Evolutionary conservation across 2,329 filamentous ascomycete species (phyloP).

Genomic region (Calonectria pteridis): DNA sequence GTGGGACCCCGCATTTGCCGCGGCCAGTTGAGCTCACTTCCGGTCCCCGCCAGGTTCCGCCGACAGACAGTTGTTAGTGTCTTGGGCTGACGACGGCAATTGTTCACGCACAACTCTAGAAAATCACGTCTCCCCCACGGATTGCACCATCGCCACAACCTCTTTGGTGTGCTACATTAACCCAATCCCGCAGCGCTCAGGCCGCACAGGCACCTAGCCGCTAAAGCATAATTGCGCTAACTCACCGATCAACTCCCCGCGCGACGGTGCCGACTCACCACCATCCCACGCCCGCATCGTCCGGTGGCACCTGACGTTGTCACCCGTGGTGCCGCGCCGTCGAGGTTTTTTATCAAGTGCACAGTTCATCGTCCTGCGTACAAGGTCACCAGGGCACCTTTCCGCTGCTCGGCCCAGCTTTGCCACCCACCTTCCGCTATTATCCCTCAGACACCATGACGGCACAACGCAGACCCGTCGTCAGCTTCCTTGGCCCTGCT

Average conservation of each 20-base stretch:
- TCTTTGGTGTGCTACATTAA: constrained; percentile 23
- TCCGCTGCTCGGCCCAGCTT: constrained; percentile 12
- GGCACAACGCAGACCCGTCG: constrained; percentile 52
- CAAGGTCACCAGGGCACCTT: neutral
- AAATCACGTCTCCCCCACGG: constrained; percentile 39
- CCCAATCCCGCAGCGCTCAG: constrained; percentile 24
- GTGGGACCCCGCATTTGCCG: constrained; percentile 37
- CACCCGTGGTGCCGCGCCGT: constrained; percentile 5
- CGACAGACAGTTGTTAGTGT: constrained; percentile 29
- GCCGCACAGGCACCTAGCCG: constrained; percentile 10
- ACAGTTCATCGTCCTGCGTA: neutral
- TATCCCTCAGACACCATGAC: constrained; percentile 41
- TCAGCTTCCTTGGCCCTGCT: constrained; percentile 63
- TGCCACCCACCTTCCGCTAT: constrained; percentile 14
- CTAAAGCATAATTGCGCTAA: constrained; percentile 19
- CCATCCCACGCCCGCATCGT: constrained; percentile 26
- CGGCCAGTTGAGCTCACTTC: constrained; percentile 32
- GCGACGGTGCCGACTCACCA: constrained; percentile 15
- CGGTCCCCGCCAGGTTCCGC: neutral
- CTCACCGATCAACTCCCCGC: constrained; percentile 28
- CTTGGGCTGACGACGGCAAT: constrained; percentile 20
- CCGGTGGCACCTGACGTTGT: constrained; percentile 20
- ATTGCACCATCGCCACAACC: constrained; percentile 42
- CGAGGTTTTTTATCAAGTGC: neutral
- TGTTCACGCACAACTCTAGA: constrained; percentile 40